Conservation (phyloP, 345 rosid genomes). For the Clausena lansium region DNA sequence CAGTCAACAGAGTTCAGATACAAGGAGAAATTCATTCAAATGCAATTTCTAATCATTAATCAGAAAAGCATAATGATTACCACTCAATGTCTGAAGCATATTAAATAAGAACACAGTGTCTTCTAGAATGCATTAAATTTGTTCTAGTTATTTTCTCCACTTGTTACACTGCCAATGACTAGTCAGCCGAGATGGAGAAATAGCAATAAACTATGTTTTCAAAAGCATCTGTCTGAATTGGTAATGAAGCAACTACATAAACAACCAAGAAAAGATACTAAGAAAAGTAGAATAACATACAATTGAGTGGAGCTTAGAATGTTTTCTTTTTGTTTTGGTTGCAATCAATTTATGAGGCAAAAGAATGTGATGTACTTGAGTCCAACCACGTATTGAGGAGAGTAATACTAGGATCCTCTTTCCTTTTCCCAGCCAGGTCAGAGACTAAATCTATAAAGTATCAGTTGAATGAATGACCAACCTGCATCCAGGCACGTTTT, state of each 20-base stretch:
- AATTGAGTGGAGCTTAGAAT: neutral
- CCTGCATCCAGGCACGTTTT: conserved; percentile 98
- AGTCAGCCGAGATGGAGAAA: conserved; percentile 2
- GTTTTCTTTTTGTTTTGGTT: neutral
- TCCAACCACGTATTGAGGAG: conserved; percentile 9
- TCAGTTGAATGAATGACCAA: conserved; percentile 30
- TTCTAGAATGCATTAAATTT: conserved; percentile 2
- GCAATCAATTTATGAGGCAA: neutral
- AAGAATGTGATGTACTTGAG: neutral
- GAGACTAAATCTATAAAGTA: conserved; percentile 2
- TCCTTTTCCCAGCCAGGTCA: neutral
- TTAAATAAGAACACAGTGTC: neutral
- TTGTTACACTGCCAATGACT: neutral
- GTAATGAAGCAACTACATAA: conserved; percentile 3
- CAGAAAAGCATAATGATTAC: conserved; percentile 7
- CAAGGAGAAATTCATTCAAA: conserved; percentile 13
- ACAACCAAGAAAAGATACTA: neutral
- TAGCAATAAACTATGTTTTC: conserved; percentile 4
- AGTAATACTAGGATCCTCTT: neutral
- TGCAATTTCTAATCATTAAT: neutral
- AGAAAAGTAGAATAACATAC: neutral
- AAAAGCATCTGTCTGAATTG: conserved; percentile 1
- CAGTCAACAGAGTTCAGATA: conserved; percentile 24
- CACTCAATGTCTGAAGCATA: conserved; percentile 7
- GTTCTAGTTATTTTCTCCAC: neutral